These are phyloP conservation scores for Auxenochlorella protothecoides DNA, from an alignment of 139 green algal species.

Conservation along the genomic window DNA sequence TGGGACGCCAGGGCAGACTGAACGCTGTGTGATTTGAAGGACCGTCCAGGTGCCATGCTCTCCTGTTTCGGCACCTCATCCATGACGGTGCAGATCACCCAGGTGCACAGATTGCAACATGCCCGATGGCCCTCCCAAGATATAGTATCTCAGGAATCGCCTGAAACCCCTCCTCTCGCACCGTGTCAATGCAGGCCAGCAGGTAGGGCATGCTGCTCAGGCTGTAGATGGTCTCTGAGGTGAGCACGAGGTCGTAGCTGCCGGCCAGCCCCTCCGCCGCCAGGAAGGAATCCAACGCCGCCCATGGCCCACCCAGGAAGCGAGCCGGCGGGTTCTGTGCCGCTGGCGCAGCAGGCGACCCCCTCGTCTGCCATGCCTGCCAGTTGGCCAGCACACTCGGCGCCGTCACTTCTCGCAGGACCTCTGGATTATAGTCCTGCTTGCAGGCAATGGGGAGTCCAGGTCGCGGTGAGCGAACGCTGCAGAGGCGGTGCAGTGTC, in stretches of 20 bases:
- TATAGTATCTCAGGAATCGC: no score
- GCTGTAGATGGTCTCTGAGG: constrained; percentile 77
- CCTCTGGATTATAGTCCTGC: constrained; percentile 77
- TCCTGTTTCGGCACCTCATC: no score
- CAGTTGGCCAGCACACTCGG: constrained; percentile 51
- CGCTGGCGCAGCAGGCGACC: background rate
- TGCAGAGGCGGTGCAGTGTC: background rate
- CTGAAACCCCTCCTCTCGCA: constrained; percentile 3
- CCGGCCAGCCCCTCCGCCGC: constrained; percentile 15
- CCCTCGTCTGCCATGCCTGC: constrained; percentile 1
- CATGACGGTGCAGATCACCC: no score
- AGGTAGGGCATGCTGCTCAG: constrained; percentile 37
- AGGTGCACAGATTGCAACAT: no score
- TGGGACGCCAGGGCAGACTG: no score
- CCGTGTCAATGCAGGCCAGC: constrained; percentile 58
- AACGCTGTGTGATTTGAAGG: no score
- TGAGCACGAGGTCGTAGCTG: constrained; percentile 69
- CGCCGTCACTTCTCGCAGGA: constrained; percentile 53
- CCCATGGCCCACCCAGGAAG: constrained; percentile 63
- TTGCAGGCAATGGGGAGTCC: background rate
- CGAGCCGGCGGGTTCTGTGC: background rate
- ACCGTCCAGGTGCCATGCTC: no score
- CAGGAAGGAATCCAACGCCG: constrained; percentile 26
- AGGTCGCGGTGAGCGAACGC: background rate
- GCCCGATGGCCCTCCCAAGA: no score